Evolutionary conservation across 2,329 filamentous ascomycete genomes (phyloP).

Genomic region (Zopfia rhizophila): DNA sequence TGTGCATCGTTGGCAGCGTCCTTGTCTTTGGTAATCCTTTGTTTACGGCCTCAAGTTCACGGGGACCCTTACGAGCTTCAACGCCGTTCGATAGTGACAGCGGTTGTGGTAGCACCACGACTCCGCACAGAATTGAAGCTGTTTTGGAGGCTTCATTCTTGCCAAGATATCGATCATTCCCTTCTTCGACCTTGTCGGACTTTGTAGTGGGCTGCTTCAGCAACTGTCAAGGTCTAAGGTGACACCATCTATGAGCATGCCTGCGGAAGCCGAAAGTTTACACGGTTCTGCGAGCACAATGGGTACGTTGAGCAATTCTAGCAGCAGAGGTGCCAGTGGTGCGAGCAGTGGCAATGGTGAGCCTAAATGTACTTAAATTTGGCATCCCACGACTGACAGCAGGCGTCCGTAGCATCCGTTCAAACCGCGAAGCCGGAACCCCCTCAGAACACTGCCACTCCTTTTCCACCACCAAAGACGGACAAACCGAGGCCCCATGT

Average conservation of each 20-base stretch:
- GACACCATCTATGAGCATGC: slow-evolving; percentile 34
- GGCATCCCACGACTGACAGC: slow-evolving; percentile 29
- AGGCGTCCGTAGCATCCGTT: slow-evolving; percentile 35
- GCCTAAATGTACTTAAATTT: slow-evolving; percentile 14
- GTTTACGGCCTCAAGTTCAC: slow-evolving; percentile 29
- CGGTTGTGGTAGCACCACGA: slow-evolving; percentile 17
- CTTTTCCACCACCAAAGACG: slow-evolving; percentile 87
- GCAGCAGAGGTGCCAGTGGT: slow-evolving; percentile 38
- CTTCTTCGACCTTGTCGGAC: slow-evolving; percentile 11
- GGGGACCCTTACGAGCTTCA: slow-evolving; percentile 25
- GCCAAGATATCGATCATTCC: slow-evolving; percentile 13
- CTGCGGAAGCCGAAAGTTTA: slow-evolving; percentile 30
- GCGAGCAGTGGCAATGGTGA: slow-evolving; percentile 46
- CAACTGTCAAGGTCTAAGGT: slow-evolving; percentile 18
- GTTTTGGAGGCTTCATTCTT: slow-evolving; percentile 1
- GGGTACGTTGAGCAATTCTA: slow-evolving; percentile 38
- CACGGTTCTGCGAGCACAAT: slow-evolving; percentile 30
- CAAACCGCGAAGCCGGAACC: slow-evolving; percentile 45
- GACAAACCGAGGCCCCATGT: slow-evolving; percentile 97
- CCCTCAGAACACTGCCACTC: slow-evolving; percentile 37
- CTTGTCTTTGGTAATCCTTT: slow-evolving; percentile 36
- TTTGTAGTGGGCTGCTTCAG: slow-evolving; percentile 20
- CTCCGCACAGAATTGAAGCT: slow-evolving; percentile 9
- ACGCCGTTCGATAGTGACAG: slow-evolving; percentile 18
- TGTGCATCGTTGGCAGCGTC: slow-evolving; percentile 27